Evolutionary conservation across 2,329 filamentous ascomycete genomes (phyloP), one percentile per base, ranked within the genome.

Genomic region (Claviceps sp.): DNA sequence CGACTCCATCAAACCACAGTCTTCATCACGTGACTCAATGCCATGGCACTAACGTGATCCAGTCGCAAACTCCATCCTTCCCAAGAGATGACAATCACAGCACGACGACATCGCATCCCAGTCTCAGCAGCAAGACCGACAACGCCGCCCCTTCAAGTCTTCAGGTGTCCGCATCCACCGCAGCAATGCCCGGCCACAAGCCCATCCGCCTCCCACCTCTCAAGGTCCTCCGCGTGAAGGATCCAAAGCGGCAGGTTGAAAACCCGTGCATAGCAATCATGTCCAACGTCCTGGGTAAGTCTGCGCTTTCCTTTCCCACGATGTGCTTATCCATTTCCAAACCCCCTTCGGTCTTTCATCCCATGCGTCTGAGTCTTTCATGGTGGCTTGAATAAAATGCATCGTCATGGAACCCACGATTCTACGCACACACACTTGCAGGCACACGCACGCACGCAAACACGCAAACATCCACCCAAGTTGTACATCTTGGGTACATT

Each of bases 161-260:
- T 19, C 16, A n/a, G 8, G 4, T 16, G 1, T n/a, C 3, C n/a
- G 1, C 1, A 10, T 3, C 26, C 24, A 38, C 11, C 3, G 4
- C 5, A 41, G 39, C n/a, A n/a, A 78, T 77, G 73, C 64, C 71
- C 58, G 64, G 62, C 51, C 70, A 72, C 56, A 77, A 73, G 57
- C 71, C 77, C 30, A 78, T 80, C 47, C 76, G 77, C 46, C 71
- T 84, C 2, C 77, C 78, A 54, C 79, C 80, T 2, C 66, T 82
- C 55, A 73, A 74, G 62, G 63, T 63, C 39, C 71, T 81, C 50
- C 77, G 77, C 55, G 76, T 81, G 55, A 72, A 73, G 61, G 68
- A 75, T 54, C 73, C 77, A 19, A 77, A 76, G 65, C 70, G 69
- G 54, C 60, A 68, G 57, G 63, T 68, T 50, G 67, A 73, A 55